Conservation (phyloP, 495 filamentous ascomycete species). For the Hypoxylon fragiforme region DNA sequence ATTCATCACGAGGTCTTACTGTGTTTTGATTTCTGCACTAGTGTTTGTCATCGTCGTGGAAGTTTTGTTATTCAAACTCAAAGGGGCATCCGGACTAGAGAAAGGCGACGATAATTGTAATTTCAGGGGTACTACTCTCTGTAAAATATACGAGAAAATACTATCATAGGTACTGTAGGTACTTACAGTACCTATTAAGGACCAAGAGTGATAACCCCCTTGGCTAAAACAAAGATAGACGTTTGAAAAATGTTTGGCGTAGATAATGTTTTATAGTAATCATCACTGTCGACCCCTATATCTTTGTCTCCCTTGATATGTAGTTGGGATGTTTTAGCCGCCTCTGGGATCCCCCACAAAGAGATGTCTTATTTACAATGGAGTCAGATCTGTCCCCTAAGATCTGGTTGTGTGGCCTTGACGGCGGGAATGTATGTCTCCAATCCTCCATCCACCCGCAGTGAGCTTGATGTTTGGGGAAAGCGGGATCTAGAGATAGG, state of each 20-base stretch:
- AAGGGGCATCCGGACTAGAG: constrained; percentile 26
- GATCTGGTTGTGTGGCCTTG: constrained; percentile 12
- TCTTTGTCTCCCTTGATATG: constrained; percentile 9
- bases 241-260: too few relatives aligned
- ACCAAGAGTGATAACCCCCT: too few relatives aligned
- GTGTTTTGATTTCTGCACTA: not conserved
- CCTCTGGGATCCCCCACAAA: constrained; percentile 14
- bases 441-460: constrained; percentile 20
- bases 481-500: constrained; percentile 32
- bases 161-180: too few relatives aligned
- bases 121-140: not conserved
- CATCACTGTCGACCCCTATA: constrained; percentile 17
- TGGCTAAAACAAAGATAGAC: too few relatives aligned
- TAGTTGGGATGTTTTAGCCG: too few relatives aligned
- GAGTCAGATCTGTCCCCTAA: constrained; percentile 21
- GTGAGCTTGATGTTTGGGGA: constrained; percentile 23
- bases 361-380: constrained; percentile 15
- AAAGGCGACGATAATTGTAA: constrained; percentile 28
- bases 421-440: constrained; percentile 10
- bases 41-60: too few relatives aligned
- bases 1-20: too few relatives aligned
- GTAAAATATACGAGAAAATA: constrained; percentile 17
- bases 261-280: constrained; percentile 4
- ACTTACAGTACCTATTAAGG: too few relatives aligned
- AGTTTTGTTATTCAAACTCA: constrained; percentile 26